These are phyloP conservation scores for Neoarthrinium moseri DNA, from an alignment of 2,329 filamentous ascomycete genomes.

Conservation along the genomic window DNA sequence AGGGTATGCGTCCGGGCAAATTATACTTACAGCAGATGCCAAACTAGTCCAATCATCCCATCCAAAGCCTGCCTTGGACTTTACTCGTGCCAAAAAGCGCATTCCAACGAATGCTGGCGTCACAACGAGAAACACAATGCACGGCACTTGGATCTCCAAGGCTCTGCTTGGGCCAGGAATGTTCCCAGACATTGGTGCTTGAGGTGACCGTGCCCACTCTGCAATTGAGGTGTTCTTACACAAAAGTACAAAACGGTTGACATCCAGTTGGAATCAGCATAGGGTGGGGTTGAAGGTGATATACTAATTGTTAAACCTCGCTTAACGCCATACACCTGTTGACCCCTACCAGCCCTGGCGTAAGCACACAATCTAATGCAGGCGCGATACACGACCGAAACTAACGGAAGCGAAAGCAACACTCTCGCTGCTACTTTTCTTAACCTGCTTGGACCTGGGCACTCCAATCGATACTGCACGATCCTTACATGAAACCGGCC, in stretches of 20 bases:
- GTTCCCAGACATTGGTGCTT: conserved; percentile 20
- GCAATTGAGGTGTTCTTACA: not conserved
- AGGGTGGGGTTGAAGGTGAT: not conserved
- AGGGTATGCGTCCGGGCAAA: no score
- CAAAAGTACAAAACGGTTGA: not conserved
- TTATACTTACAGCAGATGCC: conserved; percentile 21
- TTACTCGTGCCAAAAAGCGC: conserved; percentile 38
- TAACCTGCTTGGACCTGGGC: no score
- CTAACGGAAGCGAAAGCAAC: no score
- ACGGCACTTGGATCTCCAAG: conserved; percentile 35
- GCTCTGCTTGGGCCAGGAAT: conserved; percentile 34
- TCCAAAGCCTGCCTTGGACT: conserved; percentile 33
- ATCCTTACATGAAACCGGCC: no score
- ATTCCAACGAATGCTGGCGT: conserved; percentile 39
- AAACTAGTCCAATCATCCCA: conserved; percentile 42
- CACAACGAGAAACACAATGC: conserved; percentile 40
- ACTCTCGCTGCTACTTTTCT: no score
- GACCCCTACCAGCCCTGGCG: no score
- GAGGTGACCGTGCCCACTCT: not conserved
- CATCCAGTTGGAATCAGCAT: no score
- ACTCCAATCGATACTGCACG: no score
- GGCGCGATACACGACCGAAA: no score
- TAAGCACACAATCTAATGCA: no score
- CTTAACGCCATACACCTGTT: not conserved
- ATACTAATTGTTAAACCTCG: not conserved